Evolutionary conservation across 208 protist genomes (phyloP), one percentile per base, ranked within the genome.

Genomic region (Angomonas deanei): DNA sequence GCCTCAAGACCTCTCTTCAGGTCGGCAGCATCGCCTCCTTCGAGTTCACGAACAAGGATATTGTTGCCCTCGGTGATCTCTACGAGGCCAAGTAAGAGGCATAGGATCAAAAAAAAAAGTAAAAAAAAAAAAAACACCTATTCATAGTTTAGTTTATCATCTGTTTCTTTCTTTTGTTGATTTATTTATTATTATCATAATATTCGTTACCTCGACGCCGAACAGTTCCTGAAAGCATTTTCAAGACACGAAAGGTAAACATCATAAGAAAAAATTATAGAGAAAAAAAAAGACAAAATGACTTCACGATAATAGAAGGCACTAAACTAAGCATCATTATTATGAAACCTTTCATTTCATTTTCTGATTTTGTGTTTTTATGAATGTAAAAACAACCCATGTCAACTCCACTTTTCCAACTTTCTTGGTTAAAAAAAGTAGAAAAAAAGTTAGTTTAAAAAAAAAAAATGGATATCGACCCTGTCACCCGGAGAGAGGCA

Each of bases 401-500:
- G n/a, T 56, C 32, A 65, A 23, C 32, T 49, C 21, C 33, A 26
- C n/a, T 24, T 15, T 54, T 31, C 33, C n/a, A 39, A n/a, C 8
- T 46, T 42, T 23, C 2, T 19, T 13, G 53, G 11, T 34, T 27
- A 2, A 64, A 52, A 2, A 54, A 64, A 23, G 30, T 47, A 55
- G 23, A 48, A 55, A 64, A 64, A 39, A 28, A 19, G 2, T 46
- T 24, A 6, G 28, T 3, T 5, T 53, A 53, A 53, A 42, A 42
- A 42, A 42, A 42, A 42, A 64, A 56, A 19, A 91, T 93, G 85
- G 84, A 95, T 24, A 92, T 95, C 78, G 86, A 95, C 68, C 78
- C 72, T 24, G 65, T 91, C 52, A 95, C 89, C 50, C 75, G 86
- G 33, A 73, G 73, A 39, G 86, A 95, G 75, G 89, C 86, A 36